Base-by-base conservation (phyloP, 306 rosid genomes). In the Carpinus fangiana region DNA sequence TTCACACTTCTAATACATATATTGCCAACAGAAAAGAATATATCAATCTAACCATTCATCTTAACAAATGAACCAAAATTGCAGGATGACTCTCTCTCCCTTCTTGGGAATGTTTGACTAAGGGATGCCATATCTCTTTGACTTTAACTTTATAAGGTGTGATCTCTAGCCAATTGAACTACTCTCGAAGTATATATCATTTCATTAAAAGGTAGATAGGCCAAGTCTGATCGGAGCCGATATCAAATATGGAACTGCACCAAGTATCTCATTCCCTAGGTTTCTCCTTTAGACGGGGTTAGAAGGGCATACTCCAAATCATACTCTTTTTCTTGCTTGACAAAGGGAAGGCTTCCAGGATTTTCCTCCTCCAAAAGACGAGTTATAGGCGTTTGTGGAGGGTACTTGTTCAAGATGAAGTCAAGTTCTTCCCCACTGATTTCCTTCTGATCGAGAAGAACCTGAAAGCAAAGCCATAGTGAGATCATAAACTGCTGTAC, bases 381-480 rank as follows among this genome's bases (percentile, higher is more conserved):
- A 77, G 73, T 80, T 41, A 91, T 54, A 0, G 97, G 94, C 38
- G 98, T 95, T 78, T 90, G 91, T 51, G 96, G 90, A 68, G 97
- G 99, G 90, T 95, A 95, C 48, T 85, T 88, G 89, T 78, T 86
- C 83, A 93, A 62, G 72, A 95, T 90, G 55, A 85, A 85, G 67
- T 93, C 92, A 28, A 95, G 75, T 88, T 93, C 97, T 75, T 87
- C 90, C 48, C 99, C 97, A 28, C 83, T 82, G 72, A 95, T 89
- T 83, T 95, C 99, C 77, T 79, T 78, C 78, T 83, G 93, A 75
- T 81, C 73, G 20, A 95, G 88, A 76, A 95, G 96, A 85, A 93
- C 99, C 98, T 92, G 89, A 70, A 45, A n/a, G 65, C 81, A 77
- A 80, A 66, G 78, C 72, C 70, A 83, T 17, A 12, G 4, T 45